A percentile compares a stretch with the other conserved stretches of the same genome.
Conservation (phyloP, 306 rosid genomes). For the Carpinus viminea region DNA sequence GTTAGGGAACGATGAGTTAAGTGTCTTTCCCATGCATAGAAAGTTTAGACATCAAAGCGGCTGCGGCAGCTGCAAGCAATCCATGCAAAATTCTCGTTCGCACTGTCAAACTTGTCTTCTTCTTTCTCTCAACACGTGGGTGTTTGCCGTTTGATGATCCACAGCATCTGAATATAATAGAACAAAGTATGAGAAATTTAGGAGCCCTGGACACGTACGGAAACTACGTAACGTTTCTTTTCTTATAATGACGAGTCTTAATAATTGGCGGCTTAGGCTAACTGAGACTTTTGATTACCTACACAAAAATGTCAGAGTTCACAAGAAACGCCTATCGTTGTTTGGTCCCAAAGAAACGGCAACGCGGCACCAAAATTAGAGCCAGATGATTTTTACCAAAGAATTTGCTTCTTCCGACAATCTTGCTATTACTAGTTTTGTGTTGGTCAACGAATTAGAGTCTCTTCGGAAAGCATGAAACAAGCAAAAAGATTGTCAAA, state of each 20-base stretch:
- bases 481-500: neutral
- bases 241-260: neutral
- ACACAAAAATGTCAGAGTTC: conserved; percentile 18
- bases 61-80: neutral
- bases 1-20: neutral
- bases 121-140: neutral
- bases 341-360: neutral
- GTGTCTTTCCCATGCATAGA: neutral
- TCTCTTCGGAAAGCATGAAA: neutral
- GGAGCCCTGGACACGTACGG: neutral
- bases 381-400: too few relatives aligned
- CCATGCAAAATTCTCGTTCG: neutral
- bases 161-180: neutral
- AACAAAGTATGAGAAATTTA: too few relatives aligned
- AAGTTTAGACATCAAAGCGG: neutral
- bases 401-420: too few relatives aligned
- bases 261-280: conserved; percentile 27
- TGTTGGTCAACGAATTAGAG: neutral
- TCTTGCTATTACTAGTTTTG: too few relatives aligned
- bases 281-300: conserved; percentile 6
- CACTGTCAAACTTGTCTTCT: neutral
- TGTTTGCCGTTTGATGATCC: neutral
- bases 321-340: conserved; percentile 13
- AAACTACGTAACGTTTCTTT: neutral
- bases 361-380: neutral